Percentiles rank a stretch among this genome's conserved stretches.
phyloP scores from a whole-genome alignment of 225 moss, liverwort and hornwort genomes.

The Neckera pumila region DNA sequence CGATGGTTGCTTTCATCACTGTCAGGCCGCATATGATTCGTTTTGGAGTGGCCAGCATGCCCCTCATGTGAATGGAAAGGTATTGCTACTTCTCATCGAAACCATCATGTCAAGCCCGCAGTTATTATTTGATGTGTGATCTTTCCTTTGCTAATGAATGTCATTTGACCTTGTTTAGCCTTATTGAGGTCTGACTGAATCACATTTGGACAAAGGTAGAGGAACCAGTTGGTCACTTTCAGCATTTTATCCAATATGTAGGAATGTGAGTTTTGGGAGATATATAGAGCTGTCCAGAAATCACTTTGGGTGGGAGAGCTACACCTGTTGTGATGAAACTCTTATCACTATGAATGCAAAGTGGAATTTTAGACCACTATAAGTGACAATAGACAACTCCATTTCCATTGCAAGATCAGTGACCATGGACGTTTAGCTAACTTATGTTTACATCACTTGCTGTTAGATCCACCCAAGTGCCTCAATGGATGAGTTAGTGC shows the following conservation, averaged over 20 bases:
- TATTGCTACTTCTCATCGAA: background rate
- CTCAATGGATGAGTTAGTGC: background rate
- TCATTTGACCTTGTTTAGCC: background rate
- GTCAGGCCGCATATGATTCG: constrained; percentile 37
- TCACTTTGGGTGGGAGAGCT: background rate
- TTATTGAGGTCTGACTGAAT: background rate
- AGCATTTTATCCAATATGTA: background rate
- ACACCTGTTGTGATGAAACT: background rate
- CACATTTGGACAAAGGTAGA: background rate
- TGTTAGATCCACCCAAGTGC: too few relatives aligned
- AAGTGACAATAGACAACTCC: background rate
- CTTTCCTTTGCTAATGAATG: background rate
- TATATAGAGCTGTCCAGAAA: background rate
- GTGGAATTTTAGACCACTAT: background rate
- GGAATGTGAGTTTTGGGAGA: background rate
- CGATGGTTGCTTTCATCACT: constrained; percentile 58
- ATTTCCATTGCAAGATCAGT: background rate
- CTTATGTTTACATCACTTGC: background rate
- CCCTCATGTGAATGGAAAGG: constrained; percentile 44
- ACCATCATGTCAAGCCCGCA: background rate
- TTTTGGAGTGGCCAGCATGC: constrained; percentile 54
- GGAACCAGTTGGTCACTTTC: background rate
- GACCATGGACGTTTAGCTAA: background rate
- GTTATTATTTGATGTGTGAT: background rate
- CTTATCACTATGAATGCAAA: background rate